Base-by-base conservation (phyloP, 768 basidiomycete species). In the Rickenella mellea region DNA sequence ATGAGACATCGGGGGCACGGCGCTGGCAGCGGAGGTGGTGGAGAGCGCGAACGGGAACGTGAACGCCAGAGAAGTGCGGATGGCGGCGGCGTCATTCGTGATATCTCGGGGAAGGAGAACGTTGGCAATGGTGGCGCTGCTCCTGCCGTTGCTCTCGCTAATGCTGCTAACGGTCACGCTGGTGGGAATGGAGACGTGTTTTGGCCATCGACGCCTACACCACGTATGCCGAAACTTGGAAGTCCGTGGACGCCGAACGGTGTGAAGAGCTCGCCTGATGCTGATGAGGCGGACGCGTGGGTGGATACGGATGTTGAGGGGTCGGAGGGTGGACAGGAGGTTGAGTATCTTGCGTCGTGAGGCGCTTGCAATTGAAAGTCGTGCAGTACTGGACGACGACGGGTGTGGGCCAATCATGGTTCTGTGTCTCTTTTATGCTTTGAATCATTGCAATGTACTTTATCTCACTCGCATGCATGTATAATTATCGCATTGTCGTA, bases 251-350 rank as follows among this genome's bases (percentile, higher is more conserved):
- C 24, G 15, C 33, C 19, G 24, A 22, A 4, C 9, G 33, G 33
- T 11, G 15, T 10, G 7, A 22, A 36, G 3, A 11, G 11, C 15
- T 36, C 3, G 11, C 33, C 19, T 15, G 33, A 36, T 10, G 19
- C 33, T 36, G 19, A 19, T 17, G 59, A 55, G 46, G 52, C 52
- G 6, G 63, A 61, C 6, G 55, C 45, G 27, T 68, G 67, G 66
- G 53, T 66, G 17, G 67, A 68, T 45, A 68, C 65, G 30, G 67
- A 66, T 46, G 57, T 54, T 29, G 66, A 65, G 21, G 56, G 45
- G 7, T 57, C 55, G 0, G 64, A 62, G 41, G 7, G 52, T 41
- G 21, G 33, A 36, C 12, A 36, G 33, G 6, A 36, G 33, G n/a
- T n/a, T n/a, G n/a, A n/a, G n/a, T n/a, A n/a, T n/a, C n/a, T n/a